Base-by-base conservation (phyloP, 768 basidiomycete species). In the Ramaria sp. region DNA sequence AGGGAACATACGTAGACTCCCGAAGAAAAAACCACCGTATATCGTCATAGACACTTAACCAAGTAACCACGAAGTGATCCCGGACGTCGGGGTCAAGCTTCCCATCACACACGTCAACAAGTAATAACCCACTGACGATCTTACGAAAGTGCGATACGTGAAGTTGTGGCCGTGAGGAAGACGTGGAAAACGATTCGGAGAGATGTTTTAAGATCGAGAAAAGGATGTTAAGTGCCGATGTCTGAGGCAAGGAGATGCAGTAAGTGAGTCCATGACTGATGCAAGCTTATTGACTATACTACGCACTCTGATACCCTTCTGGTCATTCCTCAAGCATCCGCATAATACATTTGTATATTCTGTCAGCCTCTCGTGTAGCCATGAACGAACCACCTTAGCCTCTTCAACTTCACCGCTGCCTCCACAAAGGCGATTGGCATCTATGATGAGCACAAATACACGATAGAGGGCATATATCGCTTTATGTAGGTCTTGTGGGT, bases 1-100 rank as follows among this genome's bases (percentile, higher is more conserved):
- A 49, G 27, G 50, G 6, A 37, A 72, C 79, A 58, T 68, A 87
- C 90, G 75, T 79, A 54, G 86, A 75, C 64, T 92, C 88, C 43
- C 86, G 78, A 34, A 95, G 76, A 72, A 91, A 92, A 72, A 87
- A 89, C 88, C 88, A 94, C 58, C 91, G 80, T 33, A 94, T 72
- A 63, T 95, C 91, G 63, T 91, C 87, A 66, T 88, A 65, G 12
- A 86, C 80, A 61, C 81, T 83, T 62, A 90, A 77, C 83, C 86
- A 93, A 13, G 78, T 83, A 48, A 78, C 77, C 54, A 83, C 71
- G 63, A 91, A 90, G 11, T 75, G 69, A 43, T 80, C 71, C 24
- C 83, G 70, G 3, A 90, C 81, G 57, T 87, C 84, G 4, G 73
- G 53, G 54, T 84, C 78, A 17, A 84, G 69, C 37, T 70, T 67